phyloP scores from a whole-genome alignment of 2,329 filamentous ascomycete species.

The Cladosporium sp. region DNA sequence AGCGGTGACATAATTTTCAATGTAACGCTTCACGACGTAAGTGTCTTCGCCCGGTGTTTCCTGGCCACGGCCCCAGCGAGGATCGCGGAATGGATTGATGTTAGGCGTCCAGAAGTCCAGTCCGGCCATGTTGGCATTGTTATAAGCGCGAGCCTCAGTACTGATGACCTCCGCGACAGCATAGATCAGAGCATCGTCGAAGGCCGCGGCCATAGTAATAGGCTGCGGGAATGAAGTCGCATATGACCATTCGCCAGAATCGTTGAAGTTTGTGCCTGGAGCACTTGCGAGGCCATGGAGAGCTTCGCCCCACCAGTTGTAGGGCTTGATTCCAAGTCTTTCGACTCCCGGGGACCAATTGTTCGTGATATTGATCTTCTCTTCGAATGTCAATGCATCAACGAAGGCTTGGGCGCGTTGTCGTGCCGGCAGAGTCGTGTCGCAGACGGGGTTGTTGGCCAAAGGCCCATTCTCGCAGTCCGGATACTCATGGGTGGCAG shows the following conservation, averaged over 20 bases:
- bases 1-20: constrained; percentile 15
- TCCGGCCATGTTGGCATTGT: constrained; percentile 59
- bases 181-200: constrained; percentile 63
- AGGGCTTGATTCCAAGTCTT: constrained; percentile 59
- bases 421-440: constrained; percentile 43
- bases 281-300: constrained; percentile 62
- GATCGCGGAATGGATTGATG: constrained; percentile 51
- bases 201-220: constrained; percentile 62
- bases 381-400: constrained; percentile 45
- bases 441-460: constrained; percentile 53
- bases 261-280: constrained; percentile 58
- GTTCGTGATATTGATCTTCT: constrained; percentile 53
- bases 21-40: constrained; percentile 13
- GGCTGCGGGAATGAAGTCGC: constrained; percentile 68
- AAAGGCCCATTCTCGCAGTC: constrained; percentile 55
- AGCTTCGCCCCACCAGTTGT: constrained; percentile 65
- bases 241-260: constrained; percentile 56
- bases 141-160: constrained; percentile 67
- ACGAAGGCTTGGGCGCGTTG: constrained; percentile 49
- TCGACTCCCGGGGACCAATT: constrained; percentile 54
- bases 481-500: constrained; percentile 35
- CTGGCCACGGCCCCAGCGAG: constrained; percentile 17
- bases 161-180: constrained; percentile 58
- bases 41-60: constrained; percentile 18
- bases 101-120: constrained; percentile 67